These are phyloP conservation scores for Angomonas ambiguus DNA, from an alignment of 208 protist genomes.

Conservation along the genomic window DNA sequence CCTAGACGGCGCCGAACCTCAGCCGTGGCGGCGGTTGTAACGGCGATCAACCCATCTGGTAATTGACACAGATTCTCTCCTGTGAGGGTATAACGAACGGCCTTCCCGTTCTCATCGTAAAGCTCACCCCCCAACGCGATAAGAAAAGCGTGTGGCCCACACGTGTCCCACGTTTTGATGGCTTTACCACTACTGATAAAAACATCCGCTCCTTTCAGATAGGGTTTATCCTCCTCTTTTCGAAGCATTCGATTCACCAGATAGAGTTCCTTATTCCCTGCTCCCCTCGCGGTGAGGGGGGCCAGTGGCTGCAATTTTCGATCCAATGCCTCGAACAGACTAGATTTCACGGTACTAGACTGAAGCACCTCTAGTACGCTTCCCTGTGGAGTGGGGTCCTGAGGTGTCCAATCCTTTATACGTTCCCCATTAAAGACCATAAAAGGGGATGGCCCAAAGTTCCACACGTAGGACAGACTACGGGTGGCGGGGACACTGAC, in stretches of 20 bases:
- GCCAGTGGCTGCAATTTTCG: slow-evolving; percentile 24
- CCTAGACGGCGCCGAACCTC: slow-evolving; percentile 34
- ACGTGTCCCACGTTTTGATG: slow-evolving; percentile 80
- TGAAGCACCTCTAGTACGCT: slow-evolving; percentile 23
- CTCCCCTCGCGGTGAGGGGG: slow-evolving; percentile 22
- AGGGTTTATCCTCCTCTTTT: neutral
- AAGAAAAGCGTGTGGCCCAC: slow-evolving; percentile 69
- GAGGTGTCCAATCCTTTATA: slow-evolving; percentile 1
- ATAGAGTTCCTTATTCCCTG: slow-evolving; percentile 56
- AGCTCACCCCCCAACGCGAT: slow-evolving; percentile 54
- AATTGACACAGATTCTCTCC: slow-evolving; percentile 18
- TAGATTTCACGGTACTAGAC: slow-evolving; percentile 35
- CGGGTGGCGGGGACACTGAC: neutral
- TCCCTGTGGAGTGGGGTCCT: neutral
- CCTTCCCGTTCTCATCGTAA: slow-evolving; percentile 22
- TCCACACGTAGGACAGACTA: slow-evolving; percentile 43
- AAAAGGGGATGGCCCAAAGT: slow-evolving; percentile 24
- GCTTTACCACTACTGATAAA: slow-evolving; percentile 50
- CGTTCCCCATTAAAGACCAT: slow-evolving; percentile 44
- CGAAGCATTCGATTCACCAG: slow-evolving; percentile 28
- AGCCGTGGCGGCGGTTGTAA: slow-evolving; percentile 17
- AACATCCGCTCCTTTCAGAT: slow-evolving; percentile 28
- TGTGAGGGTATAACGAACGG: slow-evolving; percentile 26
- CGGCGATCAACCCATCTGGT: slow-evolving; percentile 32
- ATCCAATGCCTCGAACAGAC: slow-evolving; percentile 24